Evolutionary conservation across 345 rosid species (phyloP).

Genomic region (Sapria himalayana): DNA sequence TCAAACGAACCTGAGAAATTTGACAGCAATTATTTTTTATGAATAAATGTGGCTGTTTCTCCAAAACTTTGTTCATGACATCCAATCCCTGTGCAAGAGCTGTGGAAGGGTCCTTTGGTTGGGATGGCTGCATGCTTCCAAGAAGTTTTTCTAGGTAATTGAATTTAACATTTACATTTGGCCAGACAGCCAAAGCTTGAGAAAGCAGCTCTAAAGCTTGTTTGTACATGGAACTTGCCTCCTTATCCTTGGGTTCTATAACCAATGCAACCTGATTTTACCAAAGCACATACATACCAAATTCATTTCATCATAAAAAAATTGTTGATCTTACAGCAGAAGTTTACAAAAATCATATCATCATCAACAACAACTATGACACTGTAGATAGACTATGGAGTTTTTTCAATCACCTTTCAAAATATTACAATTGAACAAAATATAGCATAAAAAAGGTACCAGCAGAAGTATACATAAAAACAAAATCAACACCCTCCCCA

Average conservation of each 20-base stretch:
- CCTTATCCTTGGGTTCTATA: slow-evolving; percentile 98
- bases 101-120: slow-evolving; percentile 87
- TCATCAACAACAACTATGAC: too few relatives aligned
- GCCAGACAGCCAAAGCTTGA: slow-evolving; percentile 96
- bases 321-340: too few relatives aligned
- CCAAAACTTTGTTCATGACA: slow-evolving; percentile 95
- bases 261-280: slow-evolving; percentile 81
- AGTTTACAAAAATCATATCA: too few relatives aligned
- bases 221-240: slow-evolving; percentile 71
- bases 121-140: slow-evolving; percentile 75
- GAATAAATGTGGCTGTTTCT: slow-evolving; percentile 89
- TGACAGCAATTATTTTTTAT: slow-evolving; percentile 77
- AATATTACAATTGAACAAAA: neutral
- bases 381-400: too few relatives aligned
- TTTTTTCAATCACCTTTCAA: neutral
- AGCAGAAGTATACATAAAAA: too few relatives aligned
- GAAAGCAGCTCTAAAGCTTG: slow-evolving; percentile 90
- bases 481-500: too few relatives aligned
- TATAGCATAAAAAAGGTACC: too few relatives aligned
- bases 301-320: neutral
- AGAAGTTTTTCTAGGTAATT: slow-evolving; percentile 84
- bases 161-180: slow-evolving; percentile 89
- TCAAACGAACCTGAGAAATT: slow-evolving; percentile 57
- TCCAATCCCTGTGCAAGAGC: slow-evolving; percentile 98
- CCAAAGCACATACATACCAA: slow-evolving; percentile 2